Base-by-base conservation (phyloP, 768 basidiomycete genomes). In the Panaeolus cyanescens region DNA sequence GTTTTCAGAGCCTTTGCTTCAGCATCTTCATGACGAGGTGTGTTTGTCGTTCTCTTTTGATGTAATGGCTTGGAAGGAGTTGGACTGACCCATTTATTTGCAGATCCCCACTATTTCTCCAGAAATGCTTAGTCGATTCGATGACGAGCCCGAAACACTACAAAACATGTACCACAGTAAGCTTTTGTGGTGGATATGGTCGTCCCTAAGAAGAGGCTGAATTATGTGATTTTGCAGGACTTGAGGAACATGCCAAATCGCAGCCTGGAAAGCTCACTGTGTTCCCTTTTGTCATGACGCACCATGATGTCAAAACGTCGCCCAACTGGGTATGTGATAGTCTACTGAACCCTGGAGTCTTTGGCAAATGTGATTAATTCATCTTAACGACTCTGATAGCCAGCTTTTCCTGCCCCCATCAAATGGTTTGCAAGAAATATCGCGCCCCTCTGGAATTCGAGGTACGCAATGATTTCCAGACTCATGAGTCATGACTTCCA, bases 1-100 rank as follows among this genome's bases (percentile, higher is more conserved):
- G 2, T 72, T 74, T 55, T 70, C 62, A 1, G 67, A 68, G 40
- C 39, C 58, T 4, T 50, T 74, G 8, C 62, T 67, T 6, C 56
- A 64, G 9, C 73, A 74, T 58, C 64, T 74, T 0, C 60, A 68
- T n/a, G 71, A 70, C 10, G 73, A 74, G 67, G 73, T 71, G 17
- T 12, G 45, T 50, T 37, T 60, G n/a, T 32, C 22, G 20, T 45
- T 37, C 13, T 15, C 17, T 17, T 62, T 59, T 17, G 12, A 15
- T 17, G 33, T 10, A 15, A n/a, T n/a, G n/a, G n/a, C n/a, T n/a
- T n/a, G n/a, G n/a, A n/a, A n/a, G n/a, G 19, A 4, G 13, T 30
- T 30, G n/a, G 13, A 34, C 4, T 17, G 50, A n/a, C 40, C 39
- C 8, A 37, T 9, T 5, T 37, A 6, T 40, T 28, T 5, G 13